Base-by-base conservation (phyloP, 352 stramenopile genomes). In the Globisporangium rhizosaccharum region DNA sequence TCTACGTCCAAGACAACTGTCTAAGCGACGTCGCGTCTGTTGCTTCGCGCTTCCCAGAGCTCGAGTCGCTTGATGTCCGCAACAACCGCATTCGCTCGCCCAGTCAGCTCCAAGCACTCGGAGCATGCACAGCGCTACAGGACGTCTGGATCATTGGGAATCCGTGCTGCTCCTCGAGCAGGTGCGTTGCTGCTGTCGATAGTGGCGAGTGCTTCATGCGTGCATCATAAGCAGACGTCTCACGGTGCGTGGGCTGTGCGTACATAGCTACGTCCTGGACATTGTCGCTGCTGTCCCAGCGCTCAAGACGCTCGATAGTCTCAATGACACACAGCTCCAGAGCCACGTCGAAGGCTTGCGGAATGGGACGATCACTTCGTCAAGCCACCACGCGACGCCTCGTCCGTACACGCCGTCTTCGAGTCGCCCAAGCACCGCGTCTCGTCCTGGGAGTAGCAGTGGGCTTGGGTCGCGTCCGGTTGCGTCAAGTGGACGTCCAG, bases 141-240 rank as follows among this genome's bases (percentile, higher is more conserved):
- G 82, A 92, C 61, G 64, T 92, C 30, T 92, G 82, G 82, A 37
- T 90, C 12, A 49, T 81, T 12, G 78, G 80, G 39, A 92, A 92
- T 52, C 78, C 78, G 11, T 89, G 72, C 66, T 88, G 76, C 44
- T 66, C 67, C 12, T 88, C 79, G 4, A 60, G 39, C 58, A 85
- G 75, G 65, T 85, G 11, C 15, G 41, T 53, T 10, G n/a, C 10
- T 36, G 23, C 46, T 8, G 4, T 15, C 11, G 5, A 12, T 11
- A 45, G 12, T 45, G 39, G 17, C 30, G 9, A 36, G 30, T 10
- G 30, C 30, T 36, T 0, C 5, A 5, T 36, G 30, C 30, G 5
- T 36, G 23, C 30, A 36, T 36, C 2, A 36, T 5, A 5, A 36
- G 30, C 30, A 36, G 30, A 5, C 9, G 30, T 36, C 33, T 39